phyloP scores from a whole-genome alignment of 257 asterid species.

The Gentiana straminea region DNA sequence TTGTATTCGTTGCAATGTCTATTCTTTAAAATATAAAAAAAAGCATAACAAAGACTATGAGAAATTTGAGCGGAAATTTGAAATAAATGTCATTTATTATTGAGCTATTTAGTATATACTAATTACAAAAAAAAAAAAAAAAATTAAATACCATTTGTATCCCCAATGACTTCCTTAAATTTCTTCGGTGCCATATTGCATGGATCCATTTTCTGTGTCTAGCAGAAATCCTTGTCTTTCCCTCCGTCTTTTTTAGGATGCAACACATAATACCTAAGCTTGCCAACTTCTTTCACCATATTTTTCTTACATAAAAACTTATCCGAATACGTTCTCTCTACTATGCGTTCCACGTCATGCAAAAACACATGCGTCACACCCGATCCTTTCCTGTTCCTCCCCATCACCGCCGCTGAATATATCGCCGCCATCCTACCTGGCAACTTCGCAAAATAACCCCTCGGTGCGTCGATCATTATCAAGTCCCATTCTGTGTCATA shows the following conservation, averaged over 20 bases:
- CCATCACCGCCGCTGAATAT: conserved; percentile 87
- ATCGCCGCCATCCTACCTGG: conserved; percentile 94
- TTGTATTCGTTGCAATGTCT: no score
- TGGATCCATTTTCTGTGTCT: neutral
- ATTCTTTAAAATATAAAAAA: no score
- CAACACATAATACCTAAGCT: conserved; percentile 65
- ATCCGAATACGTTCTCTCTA: conserved; percentile 67
- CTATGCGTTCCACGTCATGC: conserved; percentile 77
- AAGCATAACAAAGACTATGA: no score
- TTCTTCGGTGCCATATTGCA: no score
- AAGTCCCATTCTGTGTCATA: conserved; percentile 78
- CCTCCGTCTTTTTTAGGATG: conserved; percentile 31
- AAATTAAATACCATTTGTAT: no score
- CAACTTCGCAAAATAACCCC: conserved; percentile 66
- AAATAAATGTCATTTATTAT: no score
- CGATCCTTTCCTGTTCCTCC: conserved; percentile 49
- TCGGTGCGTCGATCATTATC: conserved; percentile 88
- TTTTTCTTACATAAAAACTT: conserved; percentile 56
- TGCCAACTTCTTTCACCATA: conserved; percentile 41
- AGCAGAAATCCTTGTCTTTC: conserved; percentile 31
- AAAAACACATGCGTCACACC: conserved; percentile 68
- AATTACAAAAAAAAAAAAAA: no score
- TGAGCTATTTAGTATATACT: no score
- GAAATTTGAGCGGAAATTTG: no score
- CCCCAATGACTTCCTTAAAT: no score